Conservation (phyloP, 1,139 yeast species). For the Trichomonascaceae sp. region DNA sequence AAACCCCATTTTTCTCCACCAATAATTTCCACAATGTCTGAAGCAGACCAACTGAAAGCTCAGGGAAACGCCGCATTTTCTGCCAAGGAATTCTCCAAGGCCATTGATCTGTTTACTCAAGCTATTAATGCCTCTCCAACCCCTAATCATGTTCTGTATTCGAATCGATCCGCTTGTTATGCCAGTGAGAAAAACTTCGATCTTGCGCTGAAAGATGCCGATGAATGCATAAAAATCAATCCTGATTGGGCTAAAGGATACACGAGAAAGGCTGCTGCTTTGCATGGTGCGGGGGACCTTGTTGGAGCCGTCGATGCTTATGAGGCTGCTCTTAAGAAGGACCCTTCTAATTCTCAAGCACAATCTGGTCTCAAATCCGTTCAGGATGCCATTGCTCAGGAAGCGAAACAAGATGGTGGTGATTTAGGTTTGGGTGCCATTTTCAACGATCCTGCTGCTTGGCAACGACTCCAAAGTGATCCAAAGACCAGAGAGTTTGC, state of each 20-base stretch:
- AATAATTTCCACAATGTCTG: slow-evolving; percentile 17
- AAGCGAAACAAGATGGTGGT: slow-evolving; percentile 36
- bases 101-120: slow-evolving; percentile 72
- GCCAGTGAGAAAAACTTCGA: slow-evolving; percentile 71
- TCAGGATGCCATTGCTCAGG: slow-evolving; percentile 44
- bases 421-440: slow-evolving; percentile 73
- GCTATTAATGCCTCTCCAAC: slow-evolving; percentile 79
- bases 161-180: slow-evolving; percentile 91
- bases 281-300: slow-evolving; percentile 72
- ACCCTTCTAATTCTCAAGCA: slow-evolving; percentile 80
- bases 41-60: slow-evolving; percentile 29
- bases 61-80: slow-evolving; percentile 89
- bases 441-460: slow-evolving; percentile 74
- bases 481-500: slow-evolving; percentile 84
- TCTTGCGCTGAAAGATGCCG: slow-evolving; percentile 77
- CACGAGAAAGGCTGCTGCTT: slow-evolving; percentile 91
- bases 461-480: slow-evolving; percentile 66
- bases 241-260: slow-evolving; percentile 92
- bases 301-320: slow-evolving; percentile 55
- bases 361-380: slow-evolving; percentile 73
- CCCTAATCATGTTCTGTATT: slow-evolving; percentile 85
- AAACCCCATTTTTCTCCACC: not conserved
- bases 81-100: slow-evolving; percentile 74
- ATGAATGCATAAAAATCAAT: slow-evolving; percentile 71
- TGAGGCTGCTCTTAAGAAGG: slow-evolving; percentile 76